These are phyloP conservation scores for Acacia acuminata DNA, from an alignment of 306 rosid genomes.

Conservation along the genomic window DNA sequence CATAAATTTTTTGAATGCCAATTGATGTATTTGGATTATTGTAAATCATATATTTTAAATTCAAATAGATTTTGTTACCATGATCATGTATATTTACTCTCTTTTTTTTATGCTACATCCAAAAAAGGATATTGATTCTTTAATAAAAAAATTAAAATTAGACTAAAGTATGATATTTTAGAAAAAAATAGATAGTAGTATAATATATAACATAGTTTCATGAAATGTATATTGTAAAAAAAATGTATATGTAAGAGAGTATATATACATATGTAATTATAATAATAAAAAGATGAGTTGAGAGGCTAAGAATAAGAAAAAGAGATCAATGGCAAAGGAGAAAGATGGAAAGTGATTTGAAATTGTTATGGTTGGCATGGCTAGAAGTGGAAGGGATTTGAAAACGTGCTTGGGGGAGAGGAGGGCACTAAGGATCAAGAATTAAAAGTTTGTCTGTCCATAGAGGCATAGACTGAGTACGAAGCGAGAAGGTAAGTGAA, in stretches of 20 bases:
- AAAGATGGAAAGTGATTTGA: background rate
- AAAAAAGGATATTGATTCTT: background rate
- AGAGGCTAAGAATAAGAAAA: too few species aligned
- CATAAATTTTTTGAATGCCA: background rate
- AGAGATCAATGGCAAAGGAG: too few species aligned
- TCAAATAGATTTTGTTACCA: background rate
- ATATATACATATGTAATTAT: too few species aligned
- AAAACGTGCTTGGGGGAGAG: background rate
- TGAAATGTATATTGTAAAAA: background rate
- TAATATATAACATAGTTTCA: background rate
- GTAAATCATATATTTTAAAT: background rate
- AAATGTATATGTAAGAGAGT: background rate
- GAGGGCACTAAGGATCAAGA: background rate
- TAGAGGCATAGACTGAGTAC: background rate
- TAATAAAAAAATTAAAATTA: background rate
- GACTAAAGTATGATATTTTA: background rate
- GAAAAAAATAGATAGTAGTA: too few species aligned
- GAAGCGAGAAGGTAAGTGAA: background rate
- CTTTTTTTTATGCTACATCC: background rate
- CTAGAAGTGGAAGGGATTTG: background rate
- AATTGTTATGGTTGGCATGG: background rate
- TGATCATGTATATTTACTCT: background rate
- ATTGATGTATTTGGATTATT: background rate
- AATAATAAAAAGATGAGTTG: background rate
- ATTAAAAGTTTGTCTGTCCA: background rate